phyloP scores from a whole-genome alignment of 2,329 filamentous ascomycete species.

The Colletotrichum sansevieriae region DNA sequence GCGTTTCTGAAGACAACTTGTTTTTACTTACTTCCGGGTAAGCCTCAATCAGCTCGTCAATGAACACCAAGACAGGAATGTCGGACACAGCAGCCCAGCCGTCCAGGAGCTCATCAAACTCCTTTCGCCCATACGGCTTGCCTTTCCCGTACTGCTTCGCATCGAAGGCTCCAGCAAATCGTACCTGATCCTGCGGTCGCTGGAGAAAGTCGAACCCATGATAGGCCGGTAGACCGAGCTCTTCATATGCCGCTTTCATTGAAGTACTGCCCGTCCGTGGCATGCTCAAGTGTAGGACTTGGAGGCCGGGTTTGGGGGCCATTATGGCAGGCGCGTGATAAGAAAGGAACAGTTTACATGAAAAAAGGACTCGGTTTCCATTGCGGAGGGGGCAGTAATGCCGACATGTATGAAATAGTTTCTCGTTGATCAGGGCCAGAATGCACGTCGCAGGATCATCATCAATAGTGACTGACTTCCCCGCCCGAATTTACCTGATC shows the following conservation, averaged over 20 bases:
- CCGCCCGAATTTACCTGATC: background rate
- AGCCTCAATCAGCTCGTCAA: constrained; percentile 54
- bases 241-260: constrained; percentile 18
- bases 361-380: background rate
- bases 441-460: background rate
- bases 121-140: constrained; percentile 34
- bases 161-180: constrained; percentile 42
- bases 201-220: constrained; percentile 10
- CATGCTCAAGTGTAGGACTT: constrained; percentile 8
- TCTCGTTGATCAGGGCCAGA: background rate
- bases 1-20: background rate
- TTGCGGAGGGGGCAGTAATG: background rate
- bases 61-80: constrained; percentile 52
- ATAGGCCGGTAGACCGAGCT: background rate
- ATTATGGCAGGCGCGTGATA: background rate
- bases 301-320: background rate
- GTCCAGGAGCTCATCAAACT: constrained; percentile 43
- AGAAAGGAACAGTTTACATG: no score
- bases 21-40: constrained; percentile 52
- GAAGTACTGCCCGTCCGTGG: constrained; percentile 12
- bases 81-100: constrained; percentile 53
- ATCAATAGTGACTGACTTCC: background rate
- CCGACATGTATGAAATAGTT: background rate
- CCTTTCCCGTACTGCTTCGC: constrained; percentile 41
- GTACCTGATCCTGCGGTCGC: background rate